Base-by-base conservation (phyloP, 129 eudicot genomes). In the Oenanthe sinensis region DNA sequence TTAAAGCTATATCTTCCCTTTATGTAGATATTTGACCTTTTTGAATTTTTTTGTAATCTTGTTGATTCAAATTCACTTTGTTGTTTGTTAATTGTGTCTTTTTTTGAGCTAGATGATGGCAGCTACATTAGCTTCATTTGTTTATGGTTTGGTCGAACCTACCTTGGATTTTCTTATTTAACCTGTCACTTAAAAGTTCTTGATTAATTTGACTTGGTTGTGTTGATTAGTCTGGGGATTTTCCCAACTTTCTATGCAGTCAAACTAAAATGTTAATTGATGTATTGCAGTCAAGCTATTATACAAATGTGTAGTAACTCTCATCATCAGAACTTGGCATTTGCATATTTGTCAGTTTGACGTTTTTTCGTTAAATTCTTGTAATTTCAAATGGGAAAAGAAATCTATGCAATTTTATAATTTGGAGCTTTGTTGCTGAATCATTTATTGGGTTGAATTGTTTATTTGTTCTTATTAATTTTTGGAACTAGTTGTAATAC, bases 211-310 rank as follows among this genome's bases (percentile, higher is more conserved):
- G 8, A 72, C 50, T 72, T 72, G 4, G 19, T 36, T 39, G 5
- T 69, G 39, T 79, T 71, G 74, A 68, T 60, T 77, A 6, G 28
- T 8, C 33, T 22, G 77, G 24, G 13, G n/a, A 46, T 16, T 16
- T 74, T n/a, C 77, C n/a, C 40, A n/a, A 74, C 19, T 14, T 74
- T 46, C 22, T 74, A 46, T 74, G 33, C 77, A 74, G 19, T 74
- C 13, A 36, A 74, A 73, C 7, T 22, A n/a, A 73, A 44, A 28
- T 67, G 40, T 15, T 15, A 14, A n/a, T 3, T 9, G 1, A n/a
- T 60, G 33, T 60, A 9, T n/a, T 60, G 68, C 43, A 39, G 13
- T 72, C 47, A 20, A 46, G 75, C 49, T 42, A n/a, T 8, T 42
- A 43, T 22, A 30, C 39, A 26, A 22, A 24, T n/a, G 22, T 4